These are phyloP conservation scores for Sporisorium exsertum DNA, from an alignment of 1,284 basidiomycete genomes.

Conservation along the genomic window DNA sequence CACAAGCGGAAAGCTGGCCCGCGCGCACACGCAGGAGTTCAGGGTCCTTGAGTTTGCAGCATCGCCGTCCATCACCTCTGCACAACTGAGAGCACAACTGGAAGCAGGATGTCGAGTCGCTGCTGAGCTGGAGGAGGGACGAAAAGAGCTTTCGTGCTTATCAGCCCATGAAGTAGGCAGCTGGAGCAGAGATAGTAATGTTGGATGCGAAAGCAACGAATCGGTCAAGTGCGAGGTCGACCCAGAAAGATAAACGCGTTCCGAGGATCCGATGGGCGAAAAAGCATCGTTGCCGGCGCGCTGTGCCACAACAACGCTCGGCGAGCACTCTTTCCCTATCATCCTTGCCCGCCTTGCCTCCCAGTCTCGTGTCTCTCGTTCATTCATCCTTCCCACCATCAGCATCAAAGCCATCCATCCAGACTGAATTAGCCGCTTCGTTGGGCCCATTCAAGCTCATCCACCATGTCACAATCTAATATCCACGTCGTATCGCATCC, in stretches of 20 bases:
- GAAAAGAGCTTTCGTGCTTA: neutral
- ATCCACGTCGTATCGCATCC: slow-evolving; percentile 58
- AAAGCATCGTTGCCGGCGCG: neutral
- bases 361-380: neutral
- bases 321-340: neutral
- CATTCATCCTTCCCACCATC: neutral
- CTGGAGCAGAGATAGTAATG: neutral
- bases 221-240: slow-evolving; percentile 15
- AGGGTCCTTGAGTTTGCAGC: slow-evolving; percentile 4
- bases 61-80: neutral
- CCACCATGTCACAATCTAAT: slow-evolving; percentile 40
- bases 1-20: slow-evolving; percentile 4
- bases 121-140: neutral
- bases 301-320: slow-evolving; percentile 17
- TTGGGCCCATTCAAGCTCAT: neutral
- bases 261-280: slow-evolving; percentile 30
- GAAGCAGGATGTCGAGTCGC: neutral
- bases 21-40: slow-evolving; percentile 1
- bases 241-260: slow-evolving; percentile 20
- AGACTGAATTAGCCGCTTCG: neutral
- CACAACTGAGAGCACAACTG: neutral
- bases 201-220: no score
- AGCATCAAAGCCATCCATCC: neutral
- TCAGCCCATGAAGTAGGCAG: neutral
- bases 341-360: neutral